Conservation (phyloP, 352 stramenopile species). For the Phytophthora brassicae region DNA sequence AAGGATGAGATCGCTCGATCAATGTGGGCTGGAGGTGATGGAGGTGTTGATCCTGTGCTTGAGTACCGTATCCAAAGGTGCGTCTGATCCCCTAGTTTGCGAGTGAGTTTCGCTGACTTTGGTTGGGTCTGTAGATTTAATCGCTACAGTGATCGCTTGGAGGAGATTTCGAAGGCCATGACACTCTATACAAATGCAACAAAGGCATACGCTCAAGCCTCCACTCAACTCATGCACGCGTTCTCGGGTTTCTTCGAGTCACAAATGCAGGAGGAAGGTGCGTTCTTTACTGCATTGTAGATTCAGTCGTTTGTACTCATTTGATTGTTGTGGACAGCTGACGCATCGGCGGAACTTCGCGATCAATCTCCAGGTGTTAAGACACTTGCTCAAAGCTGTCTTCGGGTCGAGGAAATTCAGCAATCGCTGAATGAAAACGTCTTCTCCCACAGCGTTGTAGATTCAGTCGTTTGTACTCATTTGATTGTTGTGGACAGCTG, state of each 20-base stretch:
- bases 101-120: not conserved
- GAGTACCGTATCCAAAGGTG: slow-evolving; percentile 67
- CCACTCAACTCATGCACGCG: slow-evolving; percentile 48
- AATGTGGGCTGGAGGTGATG: slow-evolving; percentile 51
- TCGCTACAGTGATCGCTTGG: slow-evolving; percentile 60
- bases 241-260: slow-evolving; percentile 66
- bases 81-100: not conserved
- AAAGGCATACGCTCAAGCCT: slow-evolving; percentile 48
- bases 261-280: slow-evolving; percentile 45
- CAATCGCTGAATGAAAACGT: slow-evolving; percentile 55
- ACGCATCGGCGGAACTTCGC: slow-evolving; percentile 5
- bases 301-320: slow-evolving; percentile 1
- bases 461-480: not conserved
- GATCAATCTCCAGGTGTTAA: slow-evolving; percentile 26
- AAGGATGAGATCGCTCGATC: slow-evolving; percentile 75
- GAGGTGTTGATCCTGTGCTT: slow-evolving; percentile 62
- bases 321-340: not conserved
- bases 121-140: slow-evolving; percentile 42
- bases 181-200: slow-evolving; percentile 42
- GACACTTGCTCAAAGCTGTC: slow-evolving; percentile 49
- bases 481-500: not conserved
- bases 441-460: slow-evolving; percentile 22
- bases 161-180: slow-evolving; percentile 60
- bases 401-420: slow-evolving; percentile 58
- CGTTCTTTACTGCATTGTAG: not conserved